Evolutionary conservation across 768 basidiomycete species (phyloP), one percentile per base, ranked within the genome.

Genomic region (Leccinum incarnatum): DNA sequence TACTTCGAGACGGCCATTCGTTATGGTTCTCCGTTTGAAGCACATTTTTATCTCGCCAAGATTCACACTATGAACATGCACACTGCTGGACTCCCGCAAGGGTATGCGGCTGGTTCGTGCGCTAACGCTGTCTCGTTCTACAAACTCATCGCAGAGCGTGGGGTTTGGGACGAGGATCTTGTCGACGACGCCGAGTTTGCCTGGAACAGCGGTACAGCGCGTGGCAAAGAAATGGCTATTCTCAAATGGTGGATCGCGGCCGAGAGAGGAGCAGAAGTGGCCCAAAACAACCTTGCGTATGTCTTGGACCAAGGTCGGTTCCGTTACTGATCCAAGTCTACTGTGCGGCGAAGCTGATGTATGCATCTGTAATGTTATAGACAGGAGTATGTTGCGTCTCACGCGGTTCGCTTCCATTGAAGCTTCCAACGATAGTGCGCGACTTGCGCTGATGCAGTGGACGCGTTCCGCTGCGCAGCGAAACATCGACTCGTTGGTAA

Each of bases 401-500:
- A 88, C 89, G 11, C 79, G 85, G 5, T 88, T 89, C 65, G 82
- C 86, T 12, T 84, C 86, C 1, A 81, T 80, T 48, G 83, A 81
- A n/a, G 86, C 88, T 7, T 91, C 89, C 15, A 94, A 91, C 55
- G 86, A 89, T 55, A 90, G 91, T 4, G 94, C 93, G 4, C 80
- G 83, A 45, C 79, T 93, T 8, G 95, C 94, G 0, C 76, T 99
- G 52, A 91, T 88, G 0, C 92, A 96, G 67, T 99, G 96, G 96
- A 92, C 87, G 27, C 86, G 97, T 14, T 95, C 95, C 3, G 95
- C 96, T 9, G 86, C 84, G 2, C 97, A 99, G 71, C 86, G 89
- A 55, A 95, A 99, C 66, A 82, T 97, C n/a, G 97, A 99, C 68
- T 89, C 97, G 11, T 79, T 98, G 58, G 94, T 99, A 61, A 99